phyloP scores from a whole-genome alignment of 257 asterid species.

The Solanum peruvianum region DNA sequence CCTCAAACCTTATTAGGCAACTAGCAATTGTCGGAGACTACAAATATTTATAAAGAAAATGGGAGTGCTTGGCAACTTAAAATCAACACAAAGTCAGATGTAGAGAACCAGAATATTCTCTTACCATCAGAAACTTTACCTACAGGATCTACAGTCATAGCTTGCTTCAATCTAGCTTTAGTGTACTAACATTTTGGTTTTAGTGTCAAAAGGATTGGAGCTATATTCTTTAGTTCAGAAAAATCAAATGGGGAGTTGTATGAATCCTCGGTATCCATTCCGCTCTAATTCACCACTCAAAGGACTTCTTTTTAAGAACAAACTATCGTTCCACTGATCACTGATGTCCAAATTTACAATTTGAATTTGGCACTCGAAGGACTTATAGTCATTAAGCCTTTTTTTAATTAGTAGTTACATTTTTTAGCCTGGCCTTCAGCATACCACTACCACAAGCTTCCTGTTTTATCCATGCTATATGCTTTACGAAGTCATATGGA shows the following conservation, averaged over 20 bases:
- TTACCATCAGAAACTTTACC: conserved; percentile 54
- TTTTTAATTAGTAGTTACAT: background rate
- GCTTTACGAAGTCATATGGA: background rate
- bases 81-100: background rate
- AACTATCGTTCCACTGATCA: background rate
- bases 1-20: background rate
- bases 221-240: background rate
- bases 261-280: background rate
- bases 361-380: background rate
- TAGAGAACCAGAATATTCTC: conserved; percentile 33
- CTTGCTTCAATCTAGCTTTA: conserved; percentile 70
- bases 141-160: conserved; percentile 88
- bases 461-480: background rate
- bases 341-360: background rate
- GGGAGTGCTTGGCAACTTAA: background rate
- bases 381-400: background rate
- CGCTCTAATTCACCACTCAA: background rate
- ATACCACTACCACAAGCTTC: background rate
- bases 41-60: background rate
- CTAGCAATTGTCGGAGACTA: background rate
- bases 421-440: background rate
- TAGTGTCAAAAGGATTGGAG: background rate
- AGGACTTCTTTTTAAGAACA: background rate
- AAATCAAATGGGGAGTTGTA: background rate
- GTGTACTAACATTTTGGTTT: background rate